A percentile compares a stretch with the other conserved stretches of the same genome.
These are phyloP conservation scores for Oidiodendron maius DNA, from an alignment of 495 filamentous ascomycete genomes.

Conservation along the genomic window DNA sequence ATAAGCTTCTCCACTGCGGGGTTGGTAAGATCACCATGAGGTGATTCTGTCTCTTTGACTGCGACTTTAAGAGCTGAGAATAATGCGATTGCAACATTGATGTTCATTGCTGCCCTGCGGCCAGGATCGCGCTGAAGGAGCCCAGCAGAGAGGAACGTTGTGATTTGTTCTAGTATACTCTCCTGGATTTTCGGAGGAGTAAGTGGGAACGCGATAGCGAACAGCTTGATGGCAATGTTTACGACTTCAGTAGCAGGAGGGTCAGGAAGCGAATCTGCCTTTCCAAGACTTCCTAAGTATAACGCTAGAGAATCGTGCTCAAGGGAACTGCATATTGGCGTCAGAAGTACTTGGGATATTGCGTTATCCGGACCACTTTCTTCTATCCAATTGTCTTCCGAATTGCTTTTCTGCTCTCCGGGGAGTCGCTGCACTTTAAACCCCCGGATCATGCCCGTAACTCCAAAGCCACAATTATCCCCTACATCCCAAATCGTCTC, in stretches of 20 bases:
- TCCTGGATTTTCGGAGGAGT: constrained; percentile 90
- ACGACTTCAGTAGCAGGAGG: constrained; percentile 90
- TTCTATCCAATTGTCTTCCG: constrained; percentile 53
- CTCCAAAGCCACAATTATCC: constrained; percentile 90
- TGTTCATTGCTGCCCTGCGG: constrained; percentile 78
- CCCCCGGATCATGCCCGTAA: constrained; percentile 76
- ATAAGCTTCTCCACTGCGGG: constrained; percentile 78
- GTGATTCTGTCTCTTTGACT: constrained; percentile 66
- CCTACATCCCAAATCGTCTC: constrained; percentile 92
- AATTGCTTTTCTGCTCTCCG: constrained; percentile 57
- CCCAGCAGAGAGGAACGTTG: constrained; percentile 74
- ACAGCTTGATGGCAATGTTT: constrained; percentile 86
- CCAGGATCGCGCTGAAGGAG: constrained; percentile 81
- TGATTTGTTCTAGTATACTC: constrained; percentile 87
- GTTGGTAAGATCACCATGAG: constrained; percentile 67
- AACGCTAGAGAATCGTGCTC: constrained; percentile 87
- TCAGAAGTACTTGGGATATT: constrained; percentile 63
- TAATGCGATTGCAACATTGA: constrained; percentile 83
- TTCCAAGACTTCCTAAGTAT: constrained; percentile 62
- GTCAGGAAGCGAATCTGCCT: constrained; percentile 53
- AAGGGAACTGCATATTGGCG: constrained; percentile 73
- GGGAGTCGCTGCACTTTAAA: constrained; percentile 66
- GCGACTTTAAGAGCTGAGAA: constrained; percentile 77
- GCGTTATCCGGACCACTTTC: constrained; percentile 57
- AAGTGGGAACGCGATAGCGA: constrained; percentile 82